Base-by-base conservation (phyloP, 441 rosid species). In the Arabidopsis lyrata region DNA sequence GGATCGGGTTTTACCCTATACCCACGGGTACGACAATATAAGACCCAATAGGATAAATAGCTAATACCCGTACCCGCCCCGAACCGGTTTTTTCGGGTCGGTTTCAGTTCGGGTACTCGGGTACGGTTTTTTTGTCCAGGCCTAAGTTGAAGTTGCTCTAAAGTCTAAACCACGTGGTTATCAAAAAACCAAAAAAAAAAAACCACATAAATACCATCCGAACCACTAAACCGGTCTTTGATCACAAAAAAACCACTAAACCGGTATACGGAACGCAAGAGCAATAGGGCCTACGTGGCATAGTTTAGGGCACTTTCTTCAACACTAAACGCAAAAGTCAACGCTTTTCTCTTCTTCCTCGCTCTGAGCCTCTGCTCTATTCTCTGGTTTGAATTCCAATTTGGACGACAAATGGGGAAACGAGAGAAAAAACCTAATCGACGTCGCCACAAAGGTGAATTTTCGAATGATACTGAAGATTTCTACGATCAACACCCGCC, bases 391-490 rank as follows among this genome's bases (percentile, higher is more conserved):
- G 6, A 29, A 4, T 24, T 24, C 27, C 27, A 29, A 29, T 29
- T 29, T 29, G 31, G 31, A n/a, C 8, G 50, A 66, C 31, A 62
- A 87, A 87, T 86, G 92, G 95, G 93, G 35, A 93, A 90, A 83
- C 76, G 76, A 75, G 94, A 88, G 65, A 89, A 89, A 82, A 89
- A 89, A 66, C 80, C 83, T 34, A 89, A 68, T 60, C 89, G 83
- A 31, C 90, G 80, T 48, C 92, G 80, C 29, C 86, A 82, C 3
- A 83, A 77, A 70, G 83, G 77, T 15, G 61, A 78, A 11, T 77
- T 53, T 14, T 72, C 81, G 0, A 78, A 63, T 29, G 57, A 49
- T 4, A 78, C 78, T 24, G 90, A 81, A 60, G 82, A 83, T 62
- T 86, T 83, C 62, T 86, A 78, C 41, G 83, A 82, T 66, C 74